A percentile compares a stretch with the other conserved stretches of the same genome.
These are phyloP conservation scores for Diaporthe citriasiana DNA, from an alignment of 2,329 filamentous ascomycete genomes.

Conservation along the genomic window DNA sequence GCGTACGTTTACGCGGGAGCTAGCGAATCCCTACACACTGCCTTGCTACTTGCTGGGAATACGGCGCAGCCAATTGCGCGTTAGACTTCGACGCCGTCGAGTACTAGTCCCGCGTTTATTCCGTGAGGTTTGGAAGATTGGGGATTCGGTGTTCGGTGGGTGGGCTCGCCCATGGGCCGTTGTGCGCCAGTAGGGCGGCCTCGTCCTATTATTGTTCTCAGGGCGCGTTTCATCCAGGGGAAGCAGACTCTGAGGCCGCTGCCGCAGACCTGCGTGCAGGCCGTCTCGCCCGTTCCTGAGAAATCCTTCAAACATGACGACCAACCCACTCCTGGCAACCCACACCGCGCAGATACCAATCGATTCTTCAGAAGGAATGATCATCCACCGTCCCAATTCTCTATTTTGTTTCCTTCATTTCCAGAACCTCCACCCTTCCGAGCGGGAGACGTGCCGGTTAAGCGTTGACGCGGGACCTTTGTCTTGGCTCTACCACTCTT, in stretches of 20 bases:
- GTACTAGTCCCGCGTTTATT: neutral
- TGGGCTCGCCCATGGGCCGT: conserved; percentile 10
- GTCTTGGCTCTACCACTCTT: conserved; percentile 1
- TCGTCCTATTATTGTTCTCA: conserved; percentile 11
- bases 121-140: neutral
- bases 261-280: conserved; percentile 13
- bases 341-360: neutral
- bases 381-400: neutral
- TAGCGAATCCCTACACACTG: neutral
- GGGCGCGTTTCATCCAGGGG: conserved; percentile 4
- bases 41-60: neutral
- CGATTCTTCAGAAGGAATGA: neutral
- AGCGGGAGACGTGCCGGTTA: conserved; percentile 1
- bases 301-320: neutral
- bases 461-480: conserved; percentile 6
- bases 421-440: conserved; percentile 3
- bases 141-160: neutral
- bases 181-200: conserved; percentile 3
- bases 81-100: conserved; percentile 18
- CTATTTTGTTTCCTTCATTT: conserved; percentile 2
- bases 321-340: neutral
- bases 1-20: conserved; percentile 17
- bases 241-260: conserved; percentile 7
- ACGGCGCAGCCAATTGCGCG: conserved; percentile 2
- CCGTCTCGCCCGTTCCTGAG: neutral